Base-by-base conservation (phyloP, 208 protist genomes). In the Naegleria lovaniensis region DNA sequence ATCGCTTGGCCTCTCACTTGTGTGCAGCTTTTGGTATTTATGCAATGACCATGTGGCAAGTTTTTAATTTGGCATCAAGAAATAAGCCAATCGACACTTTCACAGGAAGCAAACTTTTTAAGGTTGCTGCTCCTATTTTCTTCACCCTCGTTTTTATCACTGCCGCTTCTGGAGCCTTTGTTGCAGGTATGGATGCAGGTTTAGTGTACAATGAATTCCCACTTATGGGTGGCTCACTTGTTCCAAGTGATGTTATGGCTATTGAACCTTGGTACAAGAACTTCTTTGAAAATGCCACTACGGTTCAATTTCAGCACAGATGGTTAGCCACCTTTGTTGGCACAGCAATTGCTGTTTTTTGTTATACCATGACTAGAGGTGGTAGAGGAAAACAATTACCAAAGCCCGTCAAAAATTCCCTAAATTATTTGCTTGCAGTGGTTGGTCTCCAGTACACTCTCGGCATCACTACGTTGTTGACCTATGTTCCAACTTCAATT, bases 1-100 rank as follows among this genome's bases (percentile, higher is more conserved):
- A 98, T 93, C 94, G 97, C 59, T 95, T 99, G 52, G 95, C 97
- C 2, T 92, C 96, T 16, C 98, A 99, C 93, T 93, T 99, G 39
- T 94, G 95, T n/a, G 93, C 97, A 0, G 98, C 98, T 43, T 98
- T 99, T 92, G 94, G 95, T 19, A 97, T 99, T 79, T 99, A 98
- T 92, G 91, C 93, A 33, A n/a, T 83, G 38, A 89, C 92, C 9
- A 87, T 96, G 59, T 92, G 91, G 91, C 22, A 75, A 40, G 25
- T 92, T 91, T 91, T 96, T 97, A 95, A 93, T 97, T 90, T 85
- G 51, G 51, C 13, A n/a, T 36, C 93, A 93, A 89, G 94, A 5
- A 58, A 55, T 5, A 88, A 58, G n/a, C 3, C 41, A 11, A 19
- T 48, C 15, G 36, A 85, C 16, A 22, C 29, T 5, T 29, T 43